Base-by-base conservation (phyloP, 805 yeast species). In the Candida tibetensis region DNA sequence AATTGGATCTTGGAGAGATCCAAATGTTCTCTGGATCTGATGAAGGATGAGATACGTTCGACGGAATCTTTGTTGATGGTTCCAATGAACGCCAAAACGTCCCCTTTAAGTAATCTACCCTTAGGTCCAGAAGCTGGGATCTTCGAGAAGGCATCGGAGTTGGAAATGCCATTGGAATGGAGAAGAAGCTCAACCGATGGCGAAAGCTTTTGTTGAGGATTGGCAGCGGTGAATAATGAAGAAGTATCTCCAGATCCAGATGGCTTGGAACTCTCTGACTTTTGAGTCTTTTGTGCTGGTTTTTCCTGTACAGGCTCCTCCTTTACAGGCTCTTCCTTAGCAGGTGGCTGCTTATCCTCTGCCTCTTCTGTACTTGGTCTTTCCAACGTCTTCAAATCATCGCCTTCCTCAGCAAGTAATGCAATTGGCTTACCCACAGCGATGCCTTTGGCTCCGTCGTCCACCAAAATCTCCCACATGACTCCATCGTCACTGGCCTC, bases 401-500 rank as follows among this genome's bases (percentile, higher is more conserved):
- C 99, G 25, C 79, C 95, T 1, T 79, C 81, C 49, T 90, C 98
- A 9, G 96, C 97, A 41, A 86, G 49, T 38, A 79, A 79, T 0
- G 97, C 99, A 64, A 91, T 91, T 19, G 95, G 83, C 30, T 74
- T 68, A n/a, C 96, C 96, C 7, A 91, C 98, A 6, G 81, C 77
- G 37, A 91, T 69, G 26, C 81, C 90, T 41, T 78, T 80, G 27
- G 78, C 77, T n/a, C 99, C 99, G 41, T 84, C 81, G 17, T 69
- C 71, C n/a, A 51, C 57, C 36, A 75, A 47, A 40, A 93, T 82
- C 63, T 87, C 87, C 55, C 89, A 95, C 58, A 93, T 41, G 19
- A 82, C 66, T 39, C 98, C 99, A 54, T 93, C 98, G 52, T 91
- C 99, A 48, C 76, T 87, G 3, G 96, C 87, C 60, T 85, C 93